phyloP scores from a whole-genome alignment of 2,329 filamentous ascomycete species.

The Penicillium janthinellum region DNA sequence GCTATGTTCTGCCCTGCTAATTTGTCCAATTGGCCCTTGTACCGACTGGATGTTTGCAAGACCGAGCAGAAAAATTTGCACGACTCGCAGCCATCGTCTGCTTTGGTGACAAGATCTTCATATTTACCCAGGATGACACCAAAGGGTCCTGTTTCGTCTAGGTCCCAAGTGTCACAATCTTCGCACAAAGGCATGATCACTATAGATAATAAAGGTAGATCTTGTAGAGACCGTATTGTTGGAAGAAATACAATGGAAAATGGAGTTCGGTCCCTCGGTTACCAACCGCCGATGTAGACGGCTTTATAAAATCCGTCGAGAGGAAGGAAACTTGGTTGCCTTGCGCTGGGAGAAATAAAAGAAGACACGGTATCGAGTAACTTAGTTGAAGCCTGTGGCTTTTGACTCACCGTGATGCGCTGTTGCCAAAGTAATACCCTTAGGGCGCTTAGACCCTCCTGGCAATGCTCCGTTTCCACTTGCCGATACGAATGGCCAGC shows the following conservation, averaged over 20 bases:
- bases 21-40: not conserved
- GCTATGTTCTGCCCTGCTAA: not conserved
- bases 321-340: not conserved
- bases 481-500: not conserved
- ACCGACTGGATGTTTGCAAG: not conserved
- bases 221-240: not conserved
- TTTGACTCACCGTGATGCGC: not conserved
- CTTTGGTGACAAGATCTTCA: not conserved
- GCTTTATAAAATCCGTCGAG: not conserved
- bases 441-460: not conserved
- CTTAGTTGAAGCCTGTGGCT: not conserved
- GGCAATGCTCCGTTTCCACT: not conserved
- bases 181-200: not conserved
- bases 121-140: not conserved
- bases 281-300: not conserved
- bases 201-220: not conserved
- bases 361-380: not conserved
- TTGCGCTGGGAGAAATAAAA: not conserved
- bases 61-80: not conserved
- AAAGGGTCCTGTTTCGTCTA: not conserved
- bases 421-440: not conserved
- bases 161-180: not conserved
- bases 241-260: no score
- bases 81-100: not conserved
- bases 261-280: not conserved